These are phyloP conservation scores for Talaromyces wortmannii DNA, from an alignment of 495 filamentous ascomycete genomes.

Conservation along the genomic window DNA sequence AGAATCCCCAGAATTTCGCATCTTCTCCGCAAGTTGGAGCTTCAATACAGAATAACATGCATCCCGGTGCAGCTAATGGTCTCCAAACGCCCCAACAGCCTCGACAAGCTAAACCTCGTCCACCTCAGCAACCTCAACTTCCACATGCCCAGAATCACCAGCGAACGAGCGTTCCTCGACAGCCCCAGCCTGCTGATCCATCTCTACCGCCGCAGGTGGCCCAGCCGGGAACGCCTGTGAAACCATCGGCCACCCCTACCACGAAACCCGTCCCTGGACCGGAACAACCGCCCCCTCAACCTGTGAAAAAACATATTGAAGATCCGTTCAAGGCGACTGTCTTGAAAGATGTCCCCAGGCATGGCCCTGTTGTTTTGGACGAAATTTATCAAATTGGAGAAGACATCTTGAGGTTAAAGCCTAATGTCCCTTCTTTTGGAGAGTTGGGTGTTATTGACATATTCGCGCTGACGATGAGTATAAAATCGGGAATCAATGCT, in stretches of 20 bases:
- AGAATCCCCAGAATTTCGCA: slow-evolving; percentile 24
- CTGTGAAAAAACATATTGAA: slow-evolving; percentile 34
- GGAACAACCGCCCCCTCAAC: slow-evolving; percentile 41
- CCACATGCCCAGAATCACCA: slow-evolving; percentile 13
- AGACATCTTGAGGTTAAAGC: slow-evolving; percentile 56
- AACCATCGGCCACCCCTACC: slow-evolving; percentile 28
- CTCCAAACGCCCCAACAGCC: slow-evolving; percentile 35
- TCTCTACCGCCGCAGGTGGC: slow-evolving; percentile 7
- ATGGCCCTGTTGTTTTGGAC: slow-evolving; percentile 59
- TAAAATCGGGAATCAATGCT: slow-evolving; percentile 85
- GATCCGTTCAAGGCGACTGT: slow-evolving; percentile 54
- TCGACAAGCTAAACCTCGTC: slow-evolving; percentile 20
- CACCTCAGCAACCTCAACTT: slow-evolving; percentile 19
- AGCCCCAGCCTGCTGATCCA: slow-evolving; percentile 29
- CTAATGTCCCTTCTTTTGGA: slow-evolving; percentile 62
- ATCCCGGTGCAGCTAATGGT: slow-evolving; percentile 29
- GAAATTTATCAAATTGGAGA: slow-evolving; percentile 54
- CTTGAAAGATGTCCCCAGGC: slow-evolving; percentile 42
- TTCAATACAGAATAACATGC: slow-evolving; percentile 24
- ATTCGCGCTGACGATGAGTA: slow-evolving; percentile 80
- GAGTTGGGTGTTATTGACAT: slow-evolving; percentile 88
- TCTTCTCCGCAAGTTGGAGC: slow-evolving; percentile 30
- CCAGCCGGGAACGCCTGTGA: slow-evolving; percentile 19
- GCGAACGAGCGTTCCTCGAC: slow-evolving; percentile 28
- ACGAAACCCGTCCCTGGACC: slow-evolving; percentile 33